These are phyloP conservation scores for Clavariopsis aquatica DNA, from an alignment of 495 filamentous ascomycete species.

Conservation along the genomic window DNA sequence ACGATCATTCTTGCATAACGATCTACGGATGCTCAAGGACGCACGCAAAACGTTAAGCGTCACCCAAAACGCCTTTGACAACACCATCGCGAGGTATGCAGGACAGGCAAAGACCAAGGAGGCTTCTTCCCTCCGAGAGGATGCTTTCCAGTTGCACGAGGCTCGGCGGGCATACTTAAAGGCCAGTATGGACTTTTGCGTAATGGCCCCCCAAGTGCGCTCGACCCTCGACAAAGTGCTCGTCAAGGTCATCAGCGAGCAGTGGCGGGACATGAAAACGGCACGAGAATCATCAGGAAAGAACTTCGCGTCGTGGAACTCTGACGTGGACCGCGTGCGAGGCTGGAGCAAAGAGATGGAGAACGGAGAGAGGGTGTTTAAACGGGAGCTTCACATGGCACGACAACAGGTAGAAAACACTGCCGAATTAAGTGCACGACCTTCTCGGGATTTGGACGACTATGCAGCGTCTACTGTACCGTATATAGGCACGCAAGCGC, in stretches of 20 bases:
- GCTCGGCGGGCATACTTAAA: conserved; percentile 87
- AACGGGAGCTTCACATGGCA: conserved; percentile 73
- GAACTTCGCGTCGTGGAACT: conserved; percentile 61
- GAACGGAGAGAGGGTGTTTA: conserved; percentile 72
- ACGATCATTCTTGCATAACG: conserved; percentile 68
- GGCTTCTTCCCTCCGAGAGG: conserved; percentile 82
- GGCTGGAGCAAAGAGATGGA: conserved; percentile 96
- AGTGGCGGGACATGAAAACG: conserved; percentile 78
- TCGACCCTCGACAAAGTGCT: conserved; percentile 80
- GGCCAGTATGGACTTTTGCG: conserved; percentile 89
- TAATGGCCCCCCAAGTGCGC: conserved; percentile 79
- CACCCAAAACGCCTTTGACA: conserved; percentile 82
- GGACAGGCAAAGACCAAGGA: conserved; percentile 91
- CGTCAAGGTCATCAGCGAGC: conserved; percentile 77
- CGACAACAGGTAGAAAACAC: conserved; percentile 80
- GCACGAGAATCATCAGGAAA: conserved; percentile 61
- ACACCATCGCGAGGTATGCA: conserved; percentile 73
- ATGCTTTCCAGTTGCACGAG: conserved; percentile 95
- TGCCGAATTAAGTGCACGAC: conserved; percentile 67
- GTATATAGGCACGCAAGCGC: conserved; percentile 71
- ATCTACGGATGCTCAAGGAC: conserved; percentile 74
- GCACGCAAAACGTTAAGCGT: conserved; percentile 70
- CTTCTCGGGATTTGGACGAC: conserved; percentile 89
- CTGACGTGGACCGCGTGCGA: conserved; percentile 85
- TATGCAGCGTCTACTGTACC: conserved; percentile 86